phyloP scores from a whole-genome alignment of 2,329 filamentous ascomycete species.

The Venturia asperata region DNA sequence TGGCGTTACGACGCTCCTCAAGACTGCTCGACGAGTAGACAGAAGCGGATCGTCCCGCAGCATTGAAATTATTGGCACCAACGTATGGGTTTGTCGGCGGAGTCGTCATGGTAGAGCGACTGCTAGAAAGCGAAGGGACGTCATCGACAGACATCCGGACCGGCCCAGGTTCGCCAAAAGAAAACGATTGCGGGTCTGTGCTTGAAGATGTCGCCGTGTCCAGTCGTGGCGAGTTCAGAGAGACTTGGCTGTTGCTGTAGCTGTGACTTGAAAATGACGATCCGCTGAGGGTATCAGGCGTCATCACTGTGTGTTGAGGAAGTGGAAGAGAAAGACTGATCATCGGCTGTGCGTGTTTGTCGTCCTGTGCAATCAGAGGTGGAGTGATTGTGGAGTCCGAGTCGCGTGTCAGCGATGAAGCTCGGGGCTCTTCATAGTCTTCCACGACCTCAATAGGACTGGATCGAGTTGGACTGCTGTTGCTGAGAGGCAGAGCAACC shows the following conservation, averaged over 20 bases:
- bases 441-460: conserved; percentile 36
- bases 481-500: neutral
- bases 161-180: conserved; percentile 62
- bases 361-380: conserved; percentile 27
- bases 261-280: conserved; percentile 59
- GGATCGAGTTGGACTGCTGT: conserved; percentile 6
- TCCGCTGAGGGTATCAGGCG: conserved; percentile 52
- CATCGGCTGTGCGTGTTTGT: conserved; percentile 33
- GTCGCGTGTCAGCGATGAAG: conserved; percentile 43
- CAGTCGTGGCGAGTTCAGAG: conserved; percentile 62
- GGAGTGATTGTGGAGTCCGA: conserved; percentile 43
- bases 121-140: conserved; percentile 67
- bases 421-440: conserved; percentile 42
- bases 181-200: conserved; percentile 55
- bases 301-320: conserved; percentile 48
- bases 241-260: conserved; percentile 52
- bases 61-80: conserved; percentile 26
- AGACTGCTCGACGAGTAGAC: conserved; percentile 32
- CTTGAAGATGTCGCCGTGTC: conserved; percentile 66
- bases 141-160: conserved; percentile 64
- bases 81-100: conserved; percentile 44
- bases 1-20: conserved; percentile 49
- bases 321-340: conserved; percentile 33
- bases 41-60: conserved; percentile 35
- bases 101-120: conserved; percentile 67